A percentile compares a stretch with the other conserved stretches of the same genome.
phyloP scores from a whole-genome alignment of 1,284 basidiomycete species.

The Rhodotorula sp. region DNA sequence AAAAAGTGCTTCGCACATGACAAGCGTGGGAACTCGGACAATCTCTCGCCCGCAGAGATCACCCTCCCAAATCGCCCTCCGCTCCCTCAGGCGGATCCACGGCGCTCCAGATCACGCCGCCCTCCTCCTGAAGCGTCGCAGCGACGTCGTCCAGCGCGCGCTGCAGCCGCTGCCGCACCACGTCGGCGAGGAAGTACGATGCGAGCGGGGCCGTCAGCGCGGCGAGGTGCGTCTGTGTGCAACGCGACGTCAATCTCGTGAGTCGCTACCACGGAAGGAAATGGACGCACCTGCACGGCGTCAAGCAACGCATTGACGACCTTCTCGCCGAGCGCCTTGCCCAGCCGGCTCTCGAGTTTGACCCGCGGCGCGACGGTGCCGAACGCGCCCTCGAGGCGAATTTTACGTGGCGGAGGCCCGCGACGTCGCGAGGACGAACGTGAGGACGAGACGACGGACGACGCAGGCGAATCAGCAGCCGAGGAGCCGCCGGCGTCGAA shows the following conservation, averaged over 20 bases:
- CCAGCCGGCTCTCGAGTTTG: conserved; percentile 22
- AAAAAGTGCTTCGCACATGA: too few species aligned
- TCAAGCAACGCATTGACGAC: conserved; percentile 32
- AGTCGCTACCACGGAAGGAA: not conserved
- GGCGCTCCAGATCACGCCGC: conserved; percentile 23
- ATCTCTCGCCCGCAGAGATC: too few species aligned
- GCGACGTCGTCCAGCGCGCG: conserved; percentile 28
- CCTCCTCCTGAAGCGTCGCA: conserved; percentile 22
- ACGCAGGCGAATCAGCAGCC: not conserved
- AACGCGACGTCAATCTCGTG: not conserved
- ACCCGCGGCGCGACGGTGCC: conserved; percentile 24
- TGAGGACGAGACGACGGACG: not conserved
- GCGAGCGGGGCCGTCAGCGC: conserved; percentile 24
- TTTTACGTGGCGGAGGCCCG: not conserved
- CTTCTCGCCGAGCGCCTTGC: conserved; percentile 20
- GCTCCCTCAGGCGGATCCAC: not conserved
- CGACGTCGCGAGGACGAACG: not conserved
- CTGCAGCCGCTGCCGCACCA: conserved; percentile 22
- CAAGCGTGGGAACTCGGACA: not conserved
- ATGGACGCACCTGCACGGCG: conserved; percentile 9
- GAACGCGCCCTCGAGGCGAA: conserved; percentile 24
- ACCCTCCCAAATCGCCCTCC: not conserved
- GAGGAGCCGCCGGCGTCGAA: not conserved
- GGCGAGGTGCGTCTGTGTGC: conserved; percentile 25
- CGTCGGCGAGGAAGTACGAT: conserved; percentile 29